Evolutionary conservation across 2,329 filamentous ascomycete genomes (phyloP), one percentile per base, ranked within the genome.

Genomic region (Emmonsiellopsis sp.): DNA sequence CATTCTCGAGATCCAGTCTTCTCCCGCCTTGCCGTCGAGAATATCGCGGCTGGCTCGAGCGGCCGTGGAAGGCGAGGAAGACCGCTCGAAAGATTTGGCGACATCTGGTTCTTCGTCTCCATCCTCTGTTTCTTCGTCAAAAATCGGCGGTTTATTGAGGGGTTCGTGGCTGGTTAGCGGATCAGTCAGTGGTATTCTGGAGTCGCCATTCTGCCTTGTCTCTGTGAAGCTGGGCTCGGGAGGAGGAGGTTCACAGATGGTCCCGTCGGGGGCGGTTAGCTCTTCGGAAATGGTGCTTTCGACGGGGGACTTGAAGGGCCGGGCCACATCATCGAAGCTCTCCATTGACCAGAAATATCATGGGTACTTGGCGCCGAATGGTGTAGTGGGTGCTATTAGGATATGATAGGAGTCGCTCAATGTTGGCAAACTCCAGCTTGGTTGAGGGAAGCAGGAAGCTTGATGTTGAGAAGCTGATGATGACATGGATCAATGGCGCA

Each of bases 1-100:
- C 89, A 98, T 95, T 53, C 75, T 76, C 54, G 72, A 75, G 44
- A 78, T 70, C 2, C 74, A 74, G 52, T 77, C 51, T n/a, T 65
- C 60, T 27, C 63, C 60, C 11, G 68, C 66, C 9, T 64, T 66
- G 48, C 65, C 65, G 10, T 64, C 60, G 31, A 58, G 44, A 14
- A 70, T 65, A 45, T 65, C 55, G 43, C 67, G 66, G 42, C 68
- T 68, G 50, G 69, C 70, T 51, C 71, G 71, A 2, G 68, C 61
- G 2, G 64, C 65, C 10, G 66, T 64, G 2, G 68, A 65, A 1
- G 69, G 68, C 5, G 71, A 70, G 3, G 60, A 58, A 40, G 70
- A 68, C 37, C 73, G 68, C 51, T 72, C 66, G 52, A 75, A 74
- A 1, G 73, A 75, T 1, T 70, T 73, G 27, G 73, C 71, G 11